Conservation (phyloP, 1,139 yeast species). For the Scheffersomyces segobiensis region DNA sequence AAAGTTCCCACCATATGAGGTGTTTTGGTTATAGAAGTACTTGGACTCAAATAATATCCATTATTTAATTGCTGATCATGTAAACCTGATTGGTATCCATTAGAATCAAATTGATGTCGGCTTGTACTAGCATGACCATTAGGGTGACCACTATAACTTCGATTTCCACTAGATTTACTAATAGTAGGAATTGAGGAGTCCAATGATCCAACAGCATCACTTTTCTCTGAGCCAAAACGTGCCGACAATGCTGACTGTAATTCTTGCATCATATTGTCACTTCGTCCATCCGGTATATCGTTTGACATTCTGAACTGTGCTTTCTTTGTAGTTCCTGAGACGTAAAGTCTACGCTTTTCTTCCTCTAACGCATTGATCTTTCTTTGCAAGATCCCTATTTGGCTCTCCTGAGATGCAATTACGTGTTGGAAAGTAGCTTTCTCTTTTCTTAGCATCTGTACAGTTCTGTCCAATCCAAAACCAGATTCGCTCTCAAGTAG, state of each 20-base stretch:
- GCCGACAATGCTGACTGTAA: neutral
- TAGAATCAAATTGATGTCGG: neutral
- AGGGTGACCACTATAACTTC: neutral
- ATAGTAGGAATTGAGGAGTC: neutral
- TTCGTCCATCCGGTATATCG: neutral
- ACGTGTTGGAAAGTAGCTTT: conserved; percentile 19
- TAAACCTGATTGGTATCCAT: neutral
- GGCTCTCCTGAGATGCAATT: conserved; percentile 27
- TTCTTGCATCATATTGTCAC: neutral
- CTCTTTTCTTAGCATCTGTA: conserved; percentile 19
- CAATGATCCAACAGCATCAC: neutral
- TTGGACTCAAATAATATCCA: neutral
- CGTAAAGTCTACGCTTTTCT: conserved; percentile 8
- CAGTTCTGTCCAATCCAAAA: conserved; percentile 19
- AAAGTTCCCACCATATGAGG: neutral
- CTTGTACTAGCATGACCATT: neutral
- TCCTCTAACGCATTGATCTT: conserved; percentile 21
- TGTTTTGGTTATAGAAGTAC: neutral
- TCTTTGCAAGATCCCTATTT: conserved; percentile 25
- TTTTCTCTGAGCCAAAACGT: neutral
- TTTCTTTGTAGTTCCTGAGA: neutral
- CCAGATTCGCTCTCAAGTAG: conserved; percentile 23
- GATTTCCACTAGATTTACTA: neutral
- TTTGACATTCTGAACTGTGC: neutral
- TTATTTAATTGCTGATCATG: neutral